Conservation (phyloP, 192 early-diverging fungal genomes). For the Entomortierella beljakovae region DNA sequence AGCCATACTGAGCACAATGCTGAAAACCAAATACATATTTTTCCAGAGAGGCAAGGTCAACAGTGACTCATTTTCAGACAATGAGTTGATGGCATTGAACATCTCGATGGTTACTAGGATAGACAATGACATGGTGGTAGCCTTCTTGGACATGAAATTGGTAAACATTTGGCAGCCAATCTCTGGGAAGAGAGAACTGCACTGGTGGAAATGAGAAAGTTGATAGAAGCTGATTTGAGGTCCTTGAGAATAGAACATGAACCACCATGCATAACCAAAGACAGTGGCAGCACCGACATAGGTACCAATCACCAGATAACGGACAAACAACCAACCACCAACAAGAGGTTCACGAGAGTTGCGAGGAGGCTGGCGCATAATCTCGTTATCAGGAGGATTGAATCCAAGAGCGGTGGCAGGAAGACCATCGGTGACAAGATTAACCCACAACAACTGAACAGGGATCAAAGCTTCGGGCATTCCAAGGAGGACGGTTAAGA, state of each 20-base stretch:
- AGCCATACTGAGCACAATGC: slow-evolving; percentile 89
- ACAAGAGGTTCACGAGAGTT: slow-evolving; percentile 90
- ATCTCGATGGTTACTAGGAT: slow-evolving; percentile 98
- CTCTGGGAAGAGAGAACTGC: slow-evolving; percentile 86
- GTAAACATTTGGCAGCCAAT: slow-evolving; percentile 95
- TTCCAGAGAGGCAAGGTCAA: slow-evolving; percentile 91
- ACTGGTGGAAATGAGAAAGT: slow-evolving; percentile 95
- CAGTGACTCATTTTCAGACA: slow-evolving; percentile 96
- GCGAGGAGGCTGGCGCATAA: slow-evolving; percentile 94
- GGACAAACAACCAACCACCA: slow-evolving; percentile 93
- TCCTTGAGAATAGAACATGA: slow-evolving; percentile 91
- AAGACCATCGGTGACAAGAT: slow-evolving; percentile 97
- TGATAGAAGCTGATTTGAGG: slow-evolving; percentile 91
- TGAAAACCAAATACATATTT: slow-evolving; percentile 88
- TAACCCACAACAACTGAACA: slow-evolving; percentile 99
- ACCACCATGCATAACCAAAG: slow-evolving; percentile 99
- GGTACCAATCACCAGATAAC: slow-evolving; percentile 92
- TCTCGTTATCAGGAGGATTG: slow-evolving; percentile 96
- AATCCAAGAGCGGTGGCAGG: slow-evolving; percentile 98
- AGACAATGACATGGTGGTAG: slow-evolving; percentile 95
- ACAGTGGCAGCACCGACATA: slow-evolving; percentile 96
- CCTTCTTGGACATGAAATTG: slow-evolving; percentile 80
- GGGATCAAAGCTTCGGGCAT: slow-evolving; percentile 98
- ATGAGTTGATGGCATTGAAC: slow-evolving; percentile 98
- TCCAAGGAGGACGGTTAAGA: slow-evolving; percentile 95